Percentiles rank a stretch among this genome's conserved stretches.
Conservation (phyloP, 1,284 basidiomycete genomes). For the Phylloporus sp. region DNA sequence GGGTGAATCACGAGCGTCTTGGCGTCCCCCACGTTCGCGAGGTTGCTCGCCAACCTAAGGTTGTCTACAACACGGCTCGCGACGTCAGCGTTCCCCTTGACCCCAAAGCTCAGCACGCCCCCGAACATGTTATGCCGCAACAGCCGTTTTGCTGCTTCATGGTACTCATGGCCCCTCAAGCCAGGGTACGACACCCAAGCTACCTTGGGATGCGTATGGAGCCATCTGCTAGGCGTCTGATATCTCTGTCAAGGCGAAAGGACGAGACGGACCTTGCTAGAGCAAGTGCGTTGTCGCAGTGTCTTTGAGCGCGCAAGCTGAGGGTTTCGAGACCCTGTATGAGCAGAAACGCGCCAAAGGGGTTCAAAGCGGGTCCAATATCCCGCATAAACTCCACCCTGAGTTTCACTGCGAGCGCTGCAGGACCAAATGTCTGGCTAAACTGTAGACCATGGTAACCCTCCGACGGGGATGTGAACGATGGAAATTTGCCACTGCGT, state of each 20-base stretch:
- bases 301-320: conserved; percentile 77
- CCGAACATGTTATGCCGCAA: conserved; percentile 70
- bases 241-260: not conserved
- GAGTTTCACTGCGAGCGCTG: conserved; percentile 77
- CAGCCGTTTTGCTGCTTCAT: conserved; percentile 66
- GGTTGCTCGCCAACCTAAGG: conserved; percentile 75
- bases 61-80: conserved; percentile 78
- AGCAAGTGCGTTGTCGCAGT: conserved; percentile 75
- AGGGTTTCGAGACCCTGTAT: conserved; percentile 88
- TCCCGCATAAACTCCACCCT: conserved; percentile 80
- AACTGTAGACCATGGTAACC: conserved; percentile 84
- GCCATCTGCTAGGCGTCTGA: conserved; percentile 49
- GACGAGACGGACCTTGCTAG: conserved; percentile 61
- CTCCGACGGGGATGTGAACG: conserved; percentile 81
- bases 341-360: conserved; percentile 82
- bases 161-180: conserved; percentile 67
- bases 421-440: conserved; percentile 73
- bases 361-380: conserved; percentile 76
- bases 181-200: conserved; percentile 86
- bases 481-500: conserved; percentile 77
- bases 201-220: conserved; percentile 74
- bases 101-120: conserved; percentile 82
- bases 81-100: conserved; percentile 67
- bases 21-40: conserved; percentile 75
- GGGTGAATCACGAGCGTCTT: conserved; percentile 87